Percentiles rank a stretch among this genome's conserved stretches.
Evolutionary conservation across 352 stramenopile genomes (phyloP).

Genomic region (Phytopythium ostracodes): DNA sequence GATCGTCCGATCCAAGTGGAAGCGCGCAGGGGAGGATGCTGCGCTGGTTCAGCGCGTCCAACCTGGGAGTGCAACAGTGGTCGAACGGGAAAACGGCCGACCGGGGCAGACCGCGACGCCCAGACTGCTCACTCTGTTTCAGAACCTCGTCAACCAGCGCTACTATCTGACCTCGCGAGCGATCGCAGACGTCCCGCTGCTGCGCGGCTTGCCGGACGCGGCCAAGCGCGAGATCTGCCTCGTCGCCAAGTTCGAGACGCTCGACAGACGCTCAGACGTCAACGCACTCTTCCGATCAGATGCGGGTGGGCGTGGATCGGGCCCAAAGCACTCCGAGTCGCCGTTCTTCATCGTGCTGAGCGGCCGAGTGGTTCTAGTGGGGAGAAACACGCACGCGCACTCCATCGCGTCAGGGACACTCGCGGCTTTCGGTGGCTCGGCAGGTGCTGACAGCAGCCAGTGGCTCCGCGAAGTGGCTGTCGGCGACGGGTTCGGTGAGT

Average conservation of each 20-base stretch:
- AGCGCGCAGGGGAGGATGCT: constrained; percentile 26
- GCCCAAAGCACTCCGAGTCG: constrained; percentile 8
- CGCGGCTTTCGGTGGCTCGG: neutral
- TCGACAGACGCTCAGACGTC: constrained; percentile 38
- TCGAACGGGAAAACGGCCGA: constrained; percentile 8
- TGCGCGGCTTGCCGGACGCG: constrained; percentile 33
- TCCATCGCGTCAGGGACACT: neutral
- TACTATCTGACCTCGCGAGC: constrained; percentile 53
- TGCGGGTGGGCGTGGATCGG: constrained; percentile 23
- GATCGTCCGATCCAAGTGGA: constrained; percentile 45
- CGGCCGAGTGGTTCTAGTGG: constrained; percentile 38
- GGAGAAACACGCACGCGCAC: constrained; percentile 20
- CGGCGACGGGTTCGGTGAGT: constrained; percentile 57
- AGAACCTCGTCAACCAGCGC: constrained; percentile 66
- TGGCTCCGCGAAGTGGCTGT: constrained; percentile 34
- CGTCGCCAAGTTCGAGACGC: constrained; percentile 49
- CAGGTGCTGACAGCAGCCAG: constrained; percentile 4
- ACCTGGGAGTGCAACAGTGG: constrained; percentile 8
- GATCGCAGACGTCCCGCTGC: constrained; percentile 42
- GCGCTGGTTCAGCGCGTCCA: constrained; percentile 14
- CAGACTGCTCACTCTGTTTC: constrained; percentile 60
- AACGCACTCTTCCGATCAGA: constrained; percentile 15
- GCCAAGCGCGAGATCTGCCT: constrained; percentile 39
- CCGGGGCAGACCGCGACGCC: constrained; percentile 20
- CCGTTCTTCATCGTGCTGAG: constrained; percentile 52